phyloP scores from a whole-genome alignment of 2,329 filamentous ascomycete species.

The Fusarium oligoseptatum region DNA sequence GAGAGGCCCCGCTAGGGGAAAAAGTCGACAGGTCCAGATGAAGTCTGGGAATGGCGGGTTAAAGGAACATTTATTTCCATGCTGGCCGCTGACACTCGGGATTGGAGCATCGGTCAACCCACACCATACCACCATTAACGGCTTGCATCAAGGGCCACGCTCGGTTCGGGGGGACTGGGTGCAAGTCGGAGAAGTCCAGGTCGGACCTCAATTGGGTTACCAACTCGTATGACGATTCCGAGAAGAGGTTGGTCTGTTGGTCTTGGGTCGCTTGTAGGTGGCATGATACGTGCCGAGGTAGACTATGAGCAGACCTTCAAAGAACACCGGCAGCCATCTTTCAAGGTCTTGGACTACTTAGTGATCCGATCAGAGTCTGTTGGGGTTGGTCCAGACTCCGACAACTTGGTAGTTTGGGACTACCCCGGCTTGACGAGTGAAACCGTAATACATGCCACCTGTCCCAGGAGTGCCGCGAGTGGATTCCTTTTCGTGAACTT shows the following conservation, averaged over 20 bases:
- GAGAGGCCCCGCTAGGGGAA: neutral
- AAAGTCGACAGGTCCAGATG: neutral
- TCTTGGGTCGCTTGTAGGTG: neutral
- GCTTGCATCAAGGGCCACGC: neutral
- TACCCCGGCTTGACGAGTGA: neutral
- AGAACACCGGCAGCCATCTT: neutral
- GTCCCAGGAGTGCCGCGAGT: neutral
- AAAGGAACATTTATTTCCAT: no score
- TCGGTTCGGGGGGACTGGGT: neutral
- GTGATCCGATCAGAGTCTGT: conserved; percentile 65
- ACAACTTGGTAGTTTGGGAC: neutral
- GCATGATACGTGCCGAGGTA: neutral
- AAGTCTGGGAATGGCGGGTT: neutral
- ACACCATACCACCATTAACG: no score
- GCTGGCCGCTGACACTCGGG: neutral
- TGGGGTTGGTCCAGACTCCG: neutral
- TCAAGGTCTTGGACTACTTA: neutral
- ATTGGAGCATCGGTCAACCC: neutral
- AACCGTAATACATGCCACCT: neutral
- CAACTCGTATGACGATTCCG: neutral
- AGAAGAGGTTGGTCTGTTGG: neutral
- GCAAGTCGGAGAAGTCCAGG: neutral
- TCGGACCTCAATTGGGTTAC: no score
- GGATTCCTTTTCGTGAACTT: neutral
- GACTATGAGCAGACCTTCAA: neutral